Evolutionary conservation across 345 rosid genomes (phyloP), one percentile per base, ranked within the genome.

Genomic region (Gossypium australe): DNA sequence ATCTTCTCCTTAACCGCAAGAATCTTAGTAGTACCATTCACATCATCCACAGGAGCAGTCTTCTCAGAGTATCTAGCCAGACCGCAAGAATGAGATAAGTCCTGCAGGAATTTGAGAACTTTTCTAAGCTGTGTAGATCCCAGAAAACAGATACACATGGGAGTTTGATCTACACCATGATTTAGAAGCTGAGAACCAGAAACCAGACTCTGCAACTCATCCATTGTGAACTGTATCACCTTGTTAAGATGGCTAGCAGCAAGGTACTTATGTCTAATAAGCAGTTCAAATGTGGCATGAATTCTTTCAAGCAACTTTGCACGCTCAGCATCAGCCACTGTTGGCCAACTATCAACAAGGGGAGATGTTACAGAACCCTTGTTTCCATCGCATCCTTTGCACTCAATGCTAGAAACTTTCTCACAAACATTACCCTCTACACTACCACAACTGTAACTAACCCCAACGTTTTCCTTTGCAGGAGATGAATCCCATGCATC

Each of bases 401-500:
- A 77, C 80, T 74, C 83, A 75, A 68, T 71, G 60, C 51, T 70
- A 58, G 80, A 76, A 48, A 49, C 70, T 55, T 78, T 82, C 67
- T 83, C 88, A 65, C 73, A 57, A 63, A 70, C 85, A 63, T 68
- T 85, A 59, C 74, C 71, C 45, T 75, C 84, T 51, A 53, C 64
- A 49, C 77, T 67, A 55, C 71, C 69, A 74, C 83, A 79, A 73
- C 75, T 85, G 80, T 75, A 85, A 69, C 75, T 44, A 67, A 85
- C 90, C 74, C 75, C 83, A 60, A 71, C 24, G 53, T 76, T 84
- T 75, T 83, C 91, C 81, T 89, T 93, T 72, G 85, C 91, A 0
- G 86, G 86, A 67, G 94, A 86, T 78, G 92, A 86, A 83, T 88
- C 94, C 89, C 97, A 87, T 45, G 97, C 97, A 89, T 90, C 97